Evolutionary conservation across 495 filamentous ascomycete species (phyloP).

Genomic region (Viridothelium virens): DNA sequence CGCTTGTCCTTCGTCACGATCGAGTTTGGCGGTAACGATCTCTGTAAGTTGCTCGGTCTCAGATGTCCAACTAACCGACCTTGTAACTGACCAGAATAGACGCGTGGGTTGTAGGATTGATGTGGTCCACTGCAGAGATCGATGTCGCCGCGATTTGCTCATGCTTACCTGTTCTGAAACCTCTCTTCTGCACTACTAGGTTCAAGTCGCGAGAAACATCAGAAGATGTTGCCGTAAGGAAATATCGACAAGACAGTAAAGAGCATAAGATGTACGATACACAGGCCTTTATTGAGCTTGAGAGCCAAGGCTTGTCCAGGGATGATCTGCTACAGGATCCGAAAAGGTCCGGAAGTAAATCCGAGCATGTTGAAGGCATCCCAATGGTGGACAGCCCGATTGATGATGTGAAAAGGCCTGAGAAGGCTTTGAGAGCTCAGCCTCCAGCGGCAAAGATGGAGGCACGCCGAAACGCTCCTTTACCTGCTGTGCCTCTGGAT

Average conservation of each 20-base stretch:
- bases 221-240: not conserved
- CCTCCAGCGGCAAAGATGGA: not conserved
- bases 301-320: not conserved
- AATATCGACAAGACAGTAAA: not conserved
- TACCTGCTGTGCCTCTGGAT: not conserved
- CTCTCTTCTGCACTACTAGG: not conserved
- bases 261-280: not conserved
- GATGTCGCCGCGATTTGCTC: conserved; percentile 3
- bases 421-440: not conserved
- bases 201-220: not conserved
- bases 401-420: not conserved
- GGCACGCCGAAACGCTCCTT: not conserved
- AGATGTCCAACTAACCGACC: not conserved
- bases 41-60: not conserved
- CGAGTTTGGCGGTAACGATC: not conserved
- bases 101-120: not conserved
- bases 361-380: not conserved
- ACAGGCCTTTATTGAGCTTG: not conserved
- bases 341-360: not conserved
- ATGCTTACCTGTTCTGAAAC: conserved; percentile 1
- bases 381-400: not conserved
- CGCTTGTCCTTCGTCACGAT: not conserved
- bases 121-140: not conserved
- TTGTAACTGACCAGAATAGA: not conserved
- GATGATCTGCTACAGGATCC: not conserved